Evolutionary conservation across 202 grass and related monocot species (phyloP), one percentile per base, ranked within the genome.

Genomic region (Eragrostis tef): DNA sequence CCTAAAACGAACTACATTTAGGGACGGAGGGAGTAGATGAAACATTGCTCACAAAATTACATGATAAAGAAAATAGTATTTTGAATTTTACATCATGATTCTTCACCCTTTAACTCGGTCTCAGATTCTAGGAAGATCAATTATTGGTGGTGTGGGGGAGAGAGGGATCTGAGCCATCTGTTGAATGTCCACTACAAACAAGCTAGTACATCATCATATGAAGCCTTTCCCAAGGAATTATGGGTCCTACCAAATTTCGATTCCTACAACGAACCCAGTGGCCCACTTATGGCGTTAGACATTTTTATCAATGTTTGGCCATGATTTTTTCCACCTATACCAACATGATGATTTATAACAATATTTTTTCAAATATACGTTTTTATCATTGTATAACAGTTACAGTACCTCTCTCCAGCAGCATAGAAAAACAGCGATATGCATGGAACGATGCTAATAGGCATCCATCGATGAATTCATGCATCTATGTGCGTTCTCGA

Each of bases 71-170:
- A 39, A 63, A 51, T 5, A 9, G 1, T 61, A 74, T 43, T n/a
- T 25, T 56, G 36, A 34, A 44, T 46, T 69, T 7, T 5, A n/a
- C 16, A 19, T 67, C 5, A 42, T 3, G 43, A 5, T 45, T 15
- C 29, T 63, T 60, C 3, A 39, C 26, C 58, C 22, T 11, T 58
- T 14, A 58, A 4, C 11, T 15, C 9, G 62, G 20, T 20, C 34
- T 8, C 21, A 54, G 14, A 66, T 29, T 41, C 25, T 45, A n/a
- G 24, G 7, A 11, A 31, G 31, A 25, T 47, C 75, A 65, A 65
- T 79, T 79, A 85, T 85, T 79, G 75, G 83, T 36, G 46, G 20
- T 15, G 56, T 13, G 6, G 20, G 51, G 34, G 29, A 13, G 50
- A 29, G 31, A 1, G 13, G 17, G 21, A 54, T 54, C 47, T 36